Percentiles rank a stretch among this genome's conserved stretches.
These are phyloP conservation scores for Aphanomyces invadans DNA, from an alignment of 352 stramenopile species.

Conservation along the genomic window DNA sequence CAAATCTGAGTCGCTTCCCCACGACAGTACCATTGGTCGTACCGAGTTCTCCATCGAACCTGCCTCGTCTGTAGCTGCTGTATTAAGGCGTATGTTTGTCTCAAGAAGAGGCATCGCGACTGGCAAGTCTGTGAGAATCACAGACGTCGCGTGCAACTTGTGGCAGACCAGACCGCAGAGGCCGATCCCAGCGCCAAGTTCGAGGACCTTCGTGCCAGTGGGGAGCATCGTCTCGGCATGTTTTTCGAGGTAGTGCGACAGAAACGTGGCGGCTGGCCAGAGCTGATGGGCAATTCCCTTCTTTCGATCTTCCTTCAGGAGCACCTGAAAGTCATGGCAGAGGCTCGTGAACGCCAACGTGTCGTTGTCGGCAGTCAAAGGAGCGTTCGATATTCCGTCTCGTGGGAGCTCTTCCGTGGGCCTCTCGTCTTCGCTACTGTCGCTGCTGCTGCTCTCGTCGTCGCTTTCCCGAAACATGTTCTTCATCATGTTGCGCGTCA, in stretches of 20 bases:
- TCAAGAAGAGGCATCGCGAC: constrained; percentile 3
- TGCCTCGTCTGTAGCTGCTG: background rate
- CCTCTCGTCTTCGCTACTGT: background rate
- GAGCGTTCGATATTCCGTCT: background rate
- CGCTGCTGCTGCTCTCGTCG: background rate
- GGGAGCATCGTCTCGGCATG: background rate
- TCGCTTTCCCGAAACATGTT: constrained; percentile 11
- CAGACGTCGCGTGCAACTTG: constrained; percentile 1
- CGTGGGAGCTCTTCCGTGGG: background rate
- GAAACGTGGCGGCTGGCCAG: constrained; percentile 22
- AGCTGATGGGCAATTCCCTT: constrained; percentile 23
- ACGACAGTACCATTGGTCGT: background rate
- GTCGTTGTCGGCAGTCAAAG: background rate
- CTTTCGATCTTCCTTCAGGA: constrained; percentile 12
- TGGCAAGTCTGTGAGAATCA: constrained; percentile 23
- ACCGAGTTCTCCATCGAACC: background rate
- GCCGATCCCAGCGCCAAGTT: constrained; percentile 22
- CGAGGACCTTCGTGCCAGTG: constrained; percentile 4
- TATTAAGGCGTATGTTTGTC: constrained; percentile 19
- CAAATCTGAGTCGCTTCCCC: constrained; percentile 14
- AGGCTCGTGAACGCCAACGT: background rate
- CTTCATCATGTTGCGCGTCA: background rate
- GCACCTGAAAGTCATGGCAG: background rate
- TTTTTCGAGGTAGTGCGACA: constrained; percentile 22
- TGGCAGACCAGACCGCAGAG: constrained; percentile 19